Base-by-base conservation (phyloP, 768 basidiomycete genomes). In the Tephrocybe sp. region DNA sequence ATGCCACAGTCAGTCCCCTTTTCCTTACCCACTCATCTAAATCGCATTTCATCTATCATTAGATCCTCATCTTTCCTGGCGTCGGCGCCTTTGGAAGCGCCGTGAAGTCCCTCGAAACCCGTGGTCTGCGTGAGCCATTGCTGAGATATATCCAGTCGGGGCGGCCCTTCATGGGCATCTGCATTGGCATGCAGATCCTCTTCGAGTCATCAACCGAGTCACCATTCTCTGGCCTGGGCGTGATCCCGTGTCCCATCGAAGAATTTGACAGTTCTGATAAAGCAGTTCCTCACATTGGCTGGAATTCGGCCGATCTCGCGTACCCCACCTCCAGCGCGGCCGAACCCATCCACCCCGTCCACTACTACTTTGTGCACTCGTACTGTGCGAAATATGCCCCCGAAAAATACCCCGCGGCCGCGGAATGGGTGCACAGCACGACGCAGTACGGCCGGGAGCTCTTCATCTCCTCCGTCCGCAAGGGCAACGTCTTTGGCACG, bases 311-410 rank as follows among this genome's bases (percentile, higher is more conserved):
- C 21, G 83, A 87, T 52, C 73, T 78, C 36, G 63, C 88, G 49
- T 73, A 80, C 62, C 61, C 69, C n/a, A 62, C 67, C 24, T 63
- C 69, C 40, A 62, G 75, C 54, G 66, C 73, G 50, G 78, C 81
- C 47, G 74, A 74, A 44, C 65, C 83, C 60, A 72, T 78, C 44
- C 67, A 73, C 45, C 65, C 75, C n/a, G 76, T 83, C 17, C 85
- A 86, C 63, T 98, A 95, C 65, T 99, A 99, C 71, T 99, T 95
- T 65, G 95, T 99, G 28, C 97, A 99, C 73, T 98, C 97, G 12
- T 99, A 84, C 73, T 83, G 88, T 58, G 92, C 88, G 48, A 83
- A 78, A 46, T 94, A 92, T 65, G 78, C 84, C 57, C 78, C 82
- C 33, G 73, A 69, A 53, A 68, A 62, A 41, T 69, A 79, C 59